Conservation (phyloP, 1,139 yeast genomes). For the Nadsonia starkeyi-henricii region DNA sequence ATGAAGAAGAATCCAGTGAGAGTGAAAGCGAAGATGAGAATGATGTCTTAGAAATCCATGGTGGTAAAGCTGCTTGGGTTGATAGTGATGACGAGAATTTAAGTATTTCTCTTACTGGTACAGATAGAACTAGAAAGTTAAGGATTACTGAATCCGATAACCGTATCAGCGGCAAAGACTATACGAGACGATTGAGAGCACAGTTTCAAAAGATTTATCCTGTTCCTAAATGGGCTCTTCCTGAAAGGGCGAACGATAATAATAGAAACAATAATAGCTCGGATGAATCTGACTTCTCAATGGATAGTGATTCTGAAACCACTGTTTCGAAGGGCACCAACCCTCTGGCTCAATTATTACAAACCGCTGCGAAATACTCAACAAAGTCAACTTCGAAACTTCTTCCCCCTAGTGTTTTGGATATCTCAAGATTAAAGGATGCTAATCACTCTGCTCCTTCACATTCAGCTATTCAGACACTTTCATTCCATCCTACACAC, state of each 20-base stretch:
- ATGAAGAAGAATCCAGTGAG: conserved; percentile 18
- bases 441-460: conserved; percentile 63
- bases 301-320: conserved; percentile 25
- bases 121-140: conserved; percentile 58
- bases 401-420: conserved; percentile 56
- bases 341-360: conserved; percentile 42
- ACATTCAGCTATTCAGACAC: conserved; percentile 65
- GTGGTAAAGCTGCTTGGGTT: conserved; percentile 55
- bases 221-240: conserved; percentile 69
- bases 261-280: conserved; percentile 14
- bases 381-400: conserved; percentile 38
- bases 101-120: conserved; percentile 42
- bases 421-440: conserved; percentile 69
- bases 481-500: conserved; percentile 74
- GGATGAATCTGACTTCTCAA: conserved; percentile 21
- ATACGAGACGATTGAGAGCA: conserved; percentile 56
- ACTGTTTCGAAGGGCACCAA: conserved; percentile 24
- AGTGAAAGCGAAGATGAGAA: conserved; percentile 24
- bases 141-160: conserved; percentile 51
- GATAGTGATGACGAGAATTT: conserved; percentile 86
- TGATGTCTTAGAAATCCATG: conserved; percentile 19
- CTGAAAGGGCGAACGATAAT: conserved; percentile 12
- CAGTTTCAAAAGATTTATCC: conserved; percentile 86
- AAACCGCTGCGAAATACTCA: conserved; percentile 43
- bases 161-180: conserved; percentile 47